Evolutionary conservation across 1,284 basidiomycete genomes (phyloP), one percentile per base, ranked within the genome.

Genomic region (Marasmius tenuissimus): DNA sequence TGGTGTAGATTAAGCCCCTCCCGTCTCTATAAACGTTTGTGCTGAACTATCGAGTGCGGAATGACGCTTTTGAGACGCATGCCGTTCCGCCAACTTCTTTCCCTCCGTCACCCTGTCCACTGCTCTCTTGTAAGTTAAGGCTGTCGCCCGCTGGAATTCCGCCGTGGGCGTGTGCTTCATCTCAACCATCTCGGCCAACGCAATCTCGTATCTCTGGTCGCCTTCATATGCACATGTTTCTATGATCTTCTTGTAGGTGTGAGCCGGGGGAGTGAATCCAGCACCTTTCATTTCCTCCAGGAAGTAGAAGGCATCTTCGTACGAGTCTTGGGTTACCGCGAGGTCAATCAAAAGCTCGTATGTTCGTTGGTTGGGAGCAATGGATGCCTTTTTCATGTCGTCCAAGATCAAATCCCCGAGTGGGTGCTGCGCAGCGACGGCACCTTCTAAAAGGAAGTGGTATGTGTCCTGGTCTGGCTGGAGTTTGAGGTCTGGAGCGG

Each of bases 221-320:
- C 78, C 77, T 18, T 73, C 72, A 5, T 67, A 62, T 8, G 86
- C 72, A 68, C 91, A 93, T 70, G 82, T 87, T 54, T 78, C 75
- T 49, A 88, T 76, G 61, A 96, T 76, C 0, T 77, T 74, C 39
- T 83, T 78, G 74, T 95, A 96, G n/a, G 88, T 73, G 1, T 68
- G 67, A 42, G 71, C 68, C 1, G 84, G 73, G 1, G 93, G 92
- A 39, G 78, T 71, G 70, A 85, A 78, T 12, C 79, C 79, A 53
- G 81, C 81, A 0, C 78, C 74, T 73, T 95, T 94, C 89, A 93
- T 92, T 77, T 93, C 89, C 71, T 95, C 93, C 37, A 96, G 82
- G 72, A 92, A 94, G 73, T 87, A 89, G 76, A 96, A 96, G 0
- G 93, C 92, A 68, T 93, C 90, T 70, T 95, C 93, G 73, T 94